Percentiles rank a stretch among this genome's conserved stretches.
phyloP scores from a whole-genome alignment of 148 eudicot genomes.

The Persicaria maculosa region DNA sequence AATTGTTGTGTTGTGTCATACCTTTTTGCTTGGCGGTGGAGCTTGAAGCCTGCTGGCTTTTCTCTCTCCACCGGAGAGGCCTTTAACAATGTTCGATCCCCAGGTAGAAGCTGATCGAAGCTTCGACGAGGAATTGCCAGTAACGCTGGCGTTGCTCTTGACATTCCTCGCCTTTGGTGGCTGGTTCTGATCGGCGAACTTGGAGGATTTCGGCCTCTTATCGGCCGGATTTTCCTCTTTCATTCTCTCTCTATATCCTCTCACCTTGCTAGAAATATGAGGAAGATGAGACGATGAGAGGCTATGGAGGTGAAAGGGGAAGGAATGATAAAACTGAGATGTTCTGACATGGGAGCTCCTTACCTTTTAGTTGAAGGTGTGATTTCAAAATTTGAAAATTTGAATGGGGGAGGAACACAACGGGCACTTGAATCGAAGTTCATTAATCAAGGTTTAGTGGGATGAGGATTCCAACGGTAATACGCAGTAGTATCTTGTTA shows the following conservation, averaged over 20 bases:
- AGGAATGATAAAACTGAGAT: background rate
- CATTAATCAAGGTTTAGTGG: background rate
- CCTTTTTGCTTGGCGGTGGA: constrained; percentile 11
- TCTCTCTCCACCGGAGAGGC: constrained; percentile 28
- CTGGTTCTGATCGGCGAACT: constrained; percentile 57
- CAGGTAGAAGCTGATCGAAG: constrained; percentile 36
- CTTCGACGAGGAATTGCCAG: constrained; percentile 30
- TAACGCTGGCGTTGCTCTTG: constrained; percentile 13
- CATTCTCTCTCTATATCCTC: constrained; percentile 21
- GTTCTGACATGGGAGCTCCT: constrained; percentile 7
- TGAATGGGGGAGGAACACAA: constrained; percentile 1
- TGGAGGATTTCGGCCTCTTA: constrained; percentile 30
- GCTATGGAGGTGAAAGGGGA: background rate
- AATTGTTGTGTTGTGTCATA: background rate
- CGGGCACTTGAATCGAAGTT: constrained; percentile 8
- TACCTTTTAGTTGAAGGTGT: background rate
- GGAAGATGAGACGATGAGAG: background rate
- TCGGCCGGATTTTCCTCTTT: constrained; percentile 37
- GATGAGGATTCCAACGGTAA: background rate
- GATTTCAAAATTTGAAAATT: constrained; percentile 3
- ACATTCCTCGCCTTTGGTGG: constrained; percentile 29
- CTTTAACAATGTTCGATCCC: constrained; percentile 66
- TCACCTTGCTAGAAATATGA: background rate
- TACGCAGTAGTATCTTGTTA: background rate
- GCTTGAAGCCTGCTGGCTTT: constrained; percentile 9